These are phyloP conservation scores for Punctularia strigosozonata DNA, from an alignment of 768 basidiomycete genomes.

Conservation along the genomic window DNA sequence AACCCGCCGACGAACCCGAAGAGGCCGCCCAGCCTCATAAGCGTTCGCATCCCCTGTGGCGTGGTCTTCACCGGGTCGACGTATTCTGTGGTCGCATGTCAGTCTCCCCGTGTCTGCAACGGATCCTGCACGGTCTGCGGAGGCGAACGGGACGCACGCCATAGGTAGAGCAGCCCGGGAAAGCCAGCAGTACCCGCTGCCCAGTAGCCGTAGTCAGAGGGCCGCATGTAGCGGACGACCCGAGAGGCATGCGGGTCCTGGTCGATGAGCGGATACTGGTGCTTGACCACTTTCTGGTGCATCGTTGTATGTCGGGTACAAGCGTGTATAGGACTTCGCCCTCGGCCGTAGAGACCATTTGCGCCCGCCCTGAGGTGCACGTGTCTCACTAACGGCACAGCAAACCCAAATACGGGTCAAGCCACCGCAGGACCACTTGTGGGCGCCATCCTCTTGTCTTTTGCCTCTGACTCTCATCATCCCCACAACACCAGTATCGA, in stretches of 20 bases:
- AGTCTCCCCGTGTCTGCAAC: too few species aligned
- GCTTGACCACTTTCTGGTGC: conserved; percentile 42
- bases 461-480: too few species aligned
- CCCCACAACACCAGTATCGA: too few species aligned
- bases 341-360: too few species aligned
- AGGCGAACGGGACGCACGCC: conserved; percentile 46
- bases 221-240: conserved; percentile 82
- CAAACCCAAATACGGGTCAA: too few species aligned
- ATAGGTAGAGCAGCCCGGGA: conserved; percentile 69
- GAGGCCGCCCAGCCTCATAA: conserved; percentile 48
- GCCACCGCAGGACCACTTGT: too few species aligned
- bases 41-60: conserved; percentile 25
- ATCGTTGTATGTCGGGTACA: conserved; percentile 19
- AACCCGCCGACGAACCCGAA: conserved; percentile 88
- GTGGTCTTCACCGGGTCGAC: conserved; percentile 29
- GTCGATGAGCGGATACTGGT: conserved; percentile 87
- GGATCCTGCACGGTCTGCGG: too few species aligned
- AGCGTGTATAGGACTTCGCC: too few species aligned
- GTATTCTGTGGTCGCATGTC: conserved; percentile 22
- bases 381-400: too few species aligned
- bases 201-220: conserved; percentile 81
- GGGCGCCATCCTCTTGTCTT: too few species aligned
- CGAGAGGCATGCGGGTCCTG: conserved; percentile 81
- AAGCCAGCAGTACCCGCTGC: conserved; percentile 70
- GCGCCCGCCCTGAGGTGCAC: too few species aligned